Evolutionary conservation across 1,284 basidiomycete species (phyloP).

Genomic region (Polyporus tsugae): DNA sequence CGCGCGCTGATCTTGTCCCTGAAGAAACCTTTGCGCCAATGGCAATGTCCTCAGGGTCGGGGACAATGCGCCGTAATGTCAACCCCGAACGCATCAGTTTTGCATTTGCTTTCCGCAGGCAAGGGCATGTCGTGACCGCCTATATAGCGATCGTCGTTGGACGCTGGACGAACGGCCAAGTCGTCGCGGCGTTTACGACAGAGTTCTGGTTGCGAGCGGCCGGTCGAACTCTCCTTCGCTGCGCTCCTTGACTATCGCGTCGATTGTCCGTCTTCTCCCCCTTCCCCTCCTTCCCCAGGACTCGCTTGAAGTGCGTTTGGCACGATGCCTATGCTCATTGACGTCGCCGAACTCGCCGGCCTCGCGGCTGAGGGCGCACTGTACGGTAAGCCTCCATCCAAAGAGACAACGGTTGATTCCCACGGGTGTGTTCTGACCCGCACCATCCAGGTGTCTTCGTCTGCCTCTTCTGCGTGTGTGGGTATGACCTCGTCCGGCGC

Average conservation of each 20-base stretch:
- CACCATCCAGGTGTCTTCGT: slow-evolving; percentile 7
- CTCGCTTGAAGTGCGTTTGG: background rate
- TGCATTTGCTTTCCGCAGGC: background rate
- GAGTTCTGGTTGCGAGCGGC: background rate
- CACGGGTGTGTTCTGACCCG: no score
- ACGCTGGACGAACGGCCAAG: background rate
- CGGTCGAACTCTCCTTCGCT: background rate
- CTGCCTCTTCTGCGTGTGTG: slow-evolving; percentile 15
- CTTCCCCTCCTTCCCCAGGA: background rate
- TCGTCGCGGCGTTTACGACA: no score
- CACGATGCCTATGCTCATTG: slow-evolving; percentile 26
- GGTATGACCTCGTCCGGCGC: slow-evolving; percentile 19
- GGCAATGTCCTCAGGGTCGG: background rate
- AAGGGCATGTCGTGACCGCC: background rate
- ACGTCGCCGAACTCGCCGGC: slow-evolving; percentile 29
- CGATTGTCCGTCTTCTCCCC: background rate
- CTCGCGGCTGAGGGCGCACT: slow-evolving; percentile 24
- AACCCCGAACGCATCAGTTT: background rate
- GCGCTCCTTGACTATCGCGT: background rate
- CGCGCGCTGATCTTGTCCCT: background rate
- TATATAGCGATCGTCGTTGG: background rate
- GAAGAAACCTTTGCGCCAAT: background rate
- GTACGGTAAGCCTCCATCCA: slow-evolving; percentile 24
- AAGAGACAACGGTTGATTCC: no score
- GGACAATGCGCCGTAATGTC: background rate